Evolutionary conservation across 305 asterid genomes (phyloP).

Genomic region (Solanum hybrid): DNA sequence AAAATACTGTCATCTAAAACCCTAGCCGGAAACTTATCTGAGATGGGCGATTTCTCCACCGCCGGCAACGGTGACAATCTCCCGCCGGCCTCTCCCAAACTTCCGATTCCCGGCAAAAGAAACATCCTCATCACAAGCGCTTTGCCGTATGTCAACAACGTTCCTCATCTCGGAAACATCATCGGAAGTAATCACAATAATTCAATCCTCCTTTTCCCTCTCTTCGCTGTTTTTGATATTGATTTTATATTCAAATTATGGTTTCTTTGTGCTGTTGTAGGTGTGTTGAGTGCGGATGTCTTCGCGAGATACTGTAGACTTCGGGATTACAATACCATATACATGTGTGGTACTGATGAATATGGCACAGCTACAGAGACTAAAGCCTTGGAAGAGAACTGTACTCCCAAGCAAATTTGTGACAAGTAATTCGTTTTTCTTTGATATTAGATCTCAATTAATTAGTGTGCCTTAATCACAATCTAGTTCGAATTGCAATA

Average conservation of each 20-base stretch:
- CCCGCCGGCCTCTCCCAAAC: slow-evolving; percentile 21
- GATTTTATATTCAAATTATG: background rate
- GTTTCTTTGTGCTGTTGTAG: slow-evolving; percentile 19
- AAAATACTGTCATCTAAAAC: background rate
- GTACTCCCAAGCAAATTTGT: slow-evolving; percentile 28
- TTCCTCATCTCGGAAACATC: slow-evolving; percentile 94
- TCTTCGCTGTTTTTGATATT: background rate
- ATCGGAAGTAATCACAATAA: slow-evolving; percentile 55
- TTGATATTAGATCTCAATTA: background rate
- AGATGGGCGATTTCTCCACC: background rate
- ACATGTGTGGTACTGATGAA: slow-evolving; percentile 40
- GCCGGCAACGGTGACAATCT: background rate
- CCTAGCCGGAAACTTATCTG: background rate
- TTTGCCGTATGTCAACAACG: slow-evolving; percentile 86
- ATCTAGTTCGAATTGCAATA: background rate
- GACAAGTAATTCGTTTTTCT: slow-evolving; percentile 24
- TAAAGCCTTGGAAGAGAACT: slow-evolving; percentile 36
- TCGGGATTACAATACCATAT: slow-evolving; percentile 28
- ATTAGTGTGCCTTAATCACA: background rate
- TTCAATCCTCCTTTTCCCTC: background rate
- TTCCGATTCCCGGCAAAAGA: slow-evolving; percentile 72
- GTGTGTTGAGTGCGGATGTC: slow-evolving; percentile 96
- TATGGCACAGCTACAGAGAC: slow-evolving; percentile 41
- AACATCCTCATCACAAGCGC: slow-evolving; percentile 89
- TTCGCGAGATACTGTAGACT: slow-evolving; percentile 78